Conservation (phyloP, 768 basidiomycete genomes). For the Mycena metata region DNA sequence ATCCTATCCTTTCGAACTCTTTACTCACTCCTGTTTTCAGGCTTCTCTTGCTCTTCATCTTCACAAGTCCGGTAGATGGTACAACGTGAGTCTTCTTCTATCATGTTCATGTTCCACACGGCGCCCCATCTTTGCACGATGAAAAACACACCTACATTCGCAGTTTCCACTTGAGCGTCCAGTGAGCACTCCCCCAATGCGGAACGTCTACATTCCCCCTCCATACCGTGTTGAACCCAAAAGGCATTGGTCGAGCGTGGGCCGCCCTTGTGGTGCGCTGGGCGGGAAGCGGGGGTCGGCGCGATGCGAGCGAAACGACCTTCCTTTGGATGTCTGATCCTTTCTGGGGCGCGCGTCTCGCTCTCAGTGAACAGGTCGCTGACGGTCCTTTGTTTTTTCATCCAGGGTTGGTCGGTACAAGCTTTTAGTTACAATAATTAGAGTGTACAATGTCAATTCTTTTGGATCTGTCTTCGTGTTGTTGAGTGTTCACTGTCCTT, state of each 20-base stretch:
- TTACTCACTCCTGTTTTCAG: constrained; percentile 9
- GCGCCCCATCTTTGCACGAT: constrained; percentile 55
- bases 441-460: too few species aligned
- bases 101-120: constrained; percentile 8
- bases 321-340: constrained; percentile 93
- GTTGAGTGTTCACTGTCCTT: too few species aligned
- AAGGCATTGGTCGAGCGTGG: constrained; percentile 70
- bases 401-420: neutral
- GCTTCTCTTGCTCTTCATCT: neutral
- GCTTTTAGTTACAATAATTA: neutral
- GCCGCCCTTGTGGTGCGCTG: constrained; percentile 80
- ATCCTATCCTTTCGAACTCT: constrained; percentile 27
- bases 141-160: constrained; percentile 79
- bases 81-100: constrained; percentile 42
- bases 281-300: constrained; percentile 79
- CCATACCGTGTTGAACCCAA: constrained; percentile 76
- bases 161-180: constrained; percentile 89
- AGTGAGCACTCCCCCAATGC: constrained; percentile 80
- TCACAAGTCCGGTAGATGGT: neutral
- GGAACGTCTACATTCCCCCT: constrained; percentile 82
- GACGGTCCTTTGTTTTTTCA: constrained; percentile 2
- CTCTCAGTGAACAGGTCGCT: constrained; percentile 5
- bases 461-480: too few species aligned
- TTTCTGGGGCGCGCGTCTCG: constrained; percentile 36
- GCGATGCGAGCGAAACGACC: constrained; percentile 78